A percentile compares a stretch with the other conserved stretches of the same genome.
phyloP scores from a whole-genome alignment of 768 basidiomycete species.

The Amanita rimosa region DNA sequence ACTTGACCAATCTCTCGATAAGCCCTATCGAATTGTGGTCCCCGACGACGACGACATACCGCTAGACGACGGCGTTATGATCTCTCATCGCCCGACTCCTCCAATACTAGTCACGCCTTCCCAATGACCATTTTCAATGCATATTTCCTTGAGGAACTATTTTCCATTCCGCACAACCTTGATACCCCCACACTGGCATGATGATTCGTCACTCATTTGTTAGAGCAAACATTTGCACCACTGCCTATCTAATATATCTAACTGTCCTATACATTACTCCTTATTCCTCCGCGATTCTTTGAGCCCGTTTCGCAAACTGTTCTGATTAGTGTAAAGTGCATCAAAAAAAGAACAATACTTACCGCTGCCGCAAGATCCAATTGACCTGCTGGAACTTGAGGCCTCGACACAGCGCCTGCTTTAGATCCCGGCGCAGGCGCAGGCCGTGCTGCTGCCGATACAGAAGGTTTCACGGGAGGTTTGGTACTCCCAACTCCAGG shows the following conservation, averaged over 20 bases:
- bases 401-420: constrained; percentile 28
- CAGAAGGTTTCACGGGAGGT: constrained; percentile 46
- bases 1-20: background rate
- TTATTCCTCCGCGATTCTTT: constrained; percentile 42
- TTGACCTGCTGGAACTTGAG: constrained; percentile 40
- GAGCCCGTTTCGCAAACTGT: constrained; percentile 71
- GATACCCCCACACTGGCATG: constrained; percentile 7
- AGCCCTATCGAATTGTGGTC: background rate
- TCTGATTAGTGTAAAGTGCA: constrained; percentile 3
- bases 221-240: constrained; percentile 6
- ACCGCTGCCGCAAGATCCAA: constrained; percentile 80
- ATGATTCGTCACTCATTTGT: constrained; percentile 8
- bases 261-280: constrained; percentile 8
- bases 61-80: background rate
- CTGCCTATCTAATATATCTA: constrained; percentile 2
- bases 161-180: background rate
- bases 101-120: constrained; percentile 6
- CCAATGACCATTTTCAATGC: background rate
- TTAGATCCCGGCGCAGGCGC: constrained; percentile 25
- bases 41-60: background rate
- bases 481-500: constrained; percentile 29
- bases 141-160: background rate
- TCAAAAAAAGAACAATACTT: constrained; percentile 10
- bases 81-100: background rate
- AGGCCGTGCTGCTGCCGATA: constrained; percentile 49